Base-by-base conservation (phyloP, 208 protist genomes). In the Naegleria lovaniensis region DNA sequence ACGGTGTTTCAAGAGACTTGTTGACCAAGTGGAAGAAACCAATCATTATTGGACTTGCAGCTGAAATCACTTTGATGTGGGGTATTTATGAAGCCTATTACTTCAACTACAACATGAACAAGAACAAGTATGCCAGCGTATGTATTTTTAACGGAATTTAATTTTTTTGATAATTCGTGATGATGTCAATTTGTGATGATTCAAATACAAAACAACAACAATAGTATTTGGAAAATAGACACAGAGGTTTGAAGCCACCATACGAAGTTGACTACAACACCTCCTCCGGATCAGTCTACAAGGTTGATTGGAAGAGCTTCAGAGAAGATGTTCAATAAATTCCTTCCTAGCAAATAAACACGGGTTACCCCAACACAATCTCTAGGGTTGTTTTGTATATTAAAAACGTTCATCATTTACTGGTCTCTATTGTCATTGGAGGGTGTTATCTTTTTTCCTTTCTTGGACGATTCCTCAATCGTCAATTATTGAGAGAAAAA, bases 281-380 rank as follows among this genome's bases (percentile, higher is more conserved):
- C 7, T 15, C 55, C 13, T 67, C 55, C 55, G 67, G 67, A 79
- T 36, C 16, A 13, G 67, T 36, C 9, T 79, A 79, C 29, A 79
- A 79, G 67, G 29, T 79, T 33, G 67, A 79, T 79, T 79, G 67
- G 67, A 79, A 79, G 16, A 36, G 25, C 9, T 79, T 79, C 67
- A 79, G 67, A 79, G 67, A 79, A 79, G 67, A 79, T 79, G 67
- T 79, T 33, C 16, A 79, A 36, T 79, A 79, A 79, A 36, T 79
- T 36, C 43, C 43, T 48, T 48, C 43, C 1, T 7, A 1, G 7
- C 43, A 48, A 48, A 48, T 48, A 48, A 48, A 48, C 43, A 48
- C n/a, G 43, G 43, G 43, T 48, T 48, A 48, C 43, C 43, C 43
- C 43, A 1, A 48, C 43, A 48, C 43, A 48, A 48, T 48, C 43